Conservation (phyloP, 2,329 filamentous ascomycete species). For the Aspergillus texensis region DNA sequence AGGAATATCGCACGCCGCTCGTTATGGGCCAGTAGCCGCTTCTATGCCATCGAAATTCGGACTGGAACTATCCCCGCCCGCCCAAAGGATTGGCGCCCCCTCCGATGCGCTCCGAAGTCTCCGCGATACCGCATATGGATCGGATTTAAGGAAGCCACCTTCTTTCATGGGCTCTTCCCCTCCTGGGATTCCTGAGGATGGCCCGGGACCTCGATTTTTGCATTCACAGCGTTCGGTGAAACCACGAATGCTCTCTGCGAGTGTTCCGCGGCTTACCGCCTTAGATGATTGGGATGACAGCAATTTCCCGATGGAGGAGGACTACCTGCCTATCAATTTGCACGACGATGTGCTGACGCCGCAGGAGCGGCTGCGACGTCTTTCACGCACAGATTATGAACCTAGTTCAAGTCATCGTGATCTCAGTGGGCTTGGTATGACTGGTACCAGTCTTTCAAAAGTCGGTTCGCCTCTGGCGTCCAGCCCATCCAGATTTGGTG, state of each 20-base stretch:
- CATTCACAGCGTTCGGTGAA: conserved; percentile 68
- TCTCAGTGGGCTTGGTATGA: conserved; percentile 55
- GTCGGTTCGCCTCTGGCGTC: conserved; percentile 60
- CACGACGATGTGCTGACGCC: conserved; percentile 66
- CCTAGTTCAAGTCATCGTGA: conserved; percentile 49
- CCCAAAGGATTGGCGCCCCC: conserved; percentile 66
- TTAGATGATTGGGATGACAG: conserved; percentile 63
- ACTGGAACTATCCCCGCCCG: conserved; percentile 77
- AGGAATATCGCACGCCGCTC: conserved; percentile 86
- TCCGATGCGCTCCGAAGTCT: conserved; percentile 64
- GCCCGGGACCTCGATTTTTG: conserved; percentile 63
- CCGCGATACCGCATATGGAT: conserved; percentile 68
- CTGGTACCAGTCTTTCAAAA: conserved; percentile 50
- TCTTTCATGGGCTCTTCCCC: conserved; percentile 59
- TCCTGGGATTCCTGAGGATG: conserved; percentile 67
- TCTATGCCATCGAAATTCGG: conserved; percentile 92
- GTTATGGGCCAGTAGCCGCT: conserved; percentile 86
- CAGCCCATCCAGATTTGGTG: conserved; percentile 65
- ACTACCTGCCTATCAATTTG: conserved; percentile 75
- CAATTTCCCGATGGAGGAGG: conserved; percentile 81
- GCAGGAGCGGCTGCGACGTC: conserved; percentile 61
- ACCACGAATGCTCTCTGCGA: conserved; percentile 61
- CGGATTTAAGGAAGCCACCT: conserved; percentile 66
- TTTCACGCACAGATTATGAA: conserved; percentile 61
- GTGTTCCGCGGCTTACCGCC: conserved; percentile 56